phyloP scores from a whole-genome alignment of 768 basidiomycete genomes.

The Chalciporus pseudorubinellus region DNA sequence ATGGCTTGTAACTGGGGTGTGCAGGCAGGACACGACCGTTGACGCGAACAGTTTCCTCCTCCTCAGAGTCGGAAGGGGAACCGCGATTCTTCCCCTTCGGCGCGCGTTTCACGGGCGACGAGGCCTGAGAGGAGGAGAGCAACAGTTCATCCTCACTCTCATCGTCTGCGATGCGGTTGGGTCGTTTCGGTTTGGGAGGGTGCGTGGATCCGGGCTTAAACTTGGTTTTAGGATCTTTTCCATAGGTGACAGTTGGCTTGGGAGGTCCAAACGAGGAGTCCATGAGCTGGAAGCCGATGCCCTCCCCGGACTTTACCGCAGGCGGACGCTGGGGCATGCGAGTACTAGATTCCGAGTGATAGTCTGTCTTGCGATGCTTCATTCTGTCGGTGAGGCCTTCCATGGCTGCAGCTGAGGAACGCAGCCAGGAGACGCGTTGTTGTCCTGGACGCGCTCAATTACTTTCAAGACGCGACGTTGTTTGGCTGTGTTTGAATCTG shows the following conservation, averaged over 20 bases:
- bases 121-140: constrained; percentile 22
- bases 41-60: constrained; percentile 14
- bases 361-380: neutral
- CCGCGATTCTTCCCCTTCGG: constrained; percentile 4
- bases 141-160: constrained; percentile 32
- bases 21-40: constrained; percentile 13
- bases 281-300: constrained; percentile 26
- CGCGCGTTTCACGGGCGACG: constrained; percentile 10
- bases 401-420: constrained; percentile 18
- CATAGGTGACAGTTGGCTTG: constrained; percentile 1
- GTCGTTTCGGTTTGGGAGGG: neutral
- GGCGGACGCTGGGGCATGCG: constrained; percentile 26
- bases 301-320: constrained; percentile 25
- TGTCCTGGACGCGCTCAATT: neutral
- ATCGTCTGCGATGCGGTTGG: neutral
- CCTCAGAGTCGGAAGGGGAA: neutral
- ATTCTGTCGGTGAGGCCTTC: constrained; percentile 12
- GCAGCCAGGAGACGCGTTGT: neutral
- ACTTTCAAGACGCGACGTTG: constrained; percentile 24
- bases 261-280: constrained; percentile 17
- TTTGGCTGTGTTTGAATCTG: constrained; percentile 30
- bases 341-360: constrained; percentile 15
- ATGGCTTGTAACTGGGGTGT: constrained; percentile 27
- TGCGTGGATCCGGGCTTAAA: neutral
- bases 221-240: constrained; percentile 10